phyloP scores from a whole-genome alignment of 1,284 basidiomycete species.

The Pholiota adiposa region DNA sequence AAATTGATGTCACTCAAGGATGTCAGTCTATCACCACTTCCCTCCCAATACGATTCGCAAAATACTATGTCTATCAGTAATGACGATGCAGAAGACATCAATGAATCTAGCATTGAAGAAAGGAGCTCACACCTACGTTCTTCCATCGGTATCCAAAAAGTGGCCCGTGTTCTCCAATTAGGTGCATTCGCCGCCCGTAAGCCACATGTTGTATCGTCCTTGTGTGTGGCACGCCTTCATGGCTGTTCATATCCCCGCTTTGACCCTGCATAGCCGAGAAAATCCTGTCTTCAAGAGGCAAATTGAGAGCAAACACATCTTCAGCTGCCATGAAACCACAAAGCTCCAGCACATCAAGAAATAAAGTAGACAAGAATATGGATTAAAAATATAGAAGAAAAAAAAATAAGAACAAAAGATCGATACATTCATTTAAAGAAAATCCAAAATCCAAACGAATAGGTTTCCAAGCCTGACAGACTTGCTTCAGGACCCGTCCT shows the following conservation, averaged over 20 bases:
- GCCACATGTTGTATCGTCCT: constrained; percentile 2
- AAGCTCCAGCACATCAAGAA: constrained; percentile 10
- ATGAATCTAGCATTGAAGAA: constrained; percentile 15
- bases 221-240: constrained; percentile 9
- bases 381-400: constrained; percentile 12
- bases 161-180: constrained; percentile 2
- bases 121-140: constrained; percentile 17
- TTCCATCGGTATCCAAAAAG: constrained; percentile 6
- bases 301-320: neutral
- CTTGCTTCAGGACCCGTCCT: constrained; percentile 24
- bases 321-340: constrained; percentile 1
- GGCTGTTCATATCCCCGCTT: neutral
- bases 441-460: constrained; percentile 3
- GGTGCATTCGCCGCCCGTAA: neutral
- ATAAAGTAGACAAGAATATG: constrained; percentile 22
- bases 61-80: neutral
- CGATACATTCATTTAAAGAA: constrained; percentile 17
- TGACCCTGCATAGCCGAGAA: neutral
- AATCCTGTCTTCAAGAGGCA: neutral
- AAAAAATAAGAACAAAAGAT: constrained; percentile 17
- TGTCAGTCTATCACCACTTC: neutral
- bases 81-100: neutral
- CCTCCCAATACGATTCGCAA: neutral
- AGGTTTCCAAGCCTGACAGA: constrained; percentile 5
- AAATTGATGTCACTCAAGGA: constrained; percentile 1